Percentiles rank a stretch among this genome's conserved stretches.
Conservation (phyloP, 2,329 filamentous ascomycete genomes). For the Clarireedia paspali region DNA sequence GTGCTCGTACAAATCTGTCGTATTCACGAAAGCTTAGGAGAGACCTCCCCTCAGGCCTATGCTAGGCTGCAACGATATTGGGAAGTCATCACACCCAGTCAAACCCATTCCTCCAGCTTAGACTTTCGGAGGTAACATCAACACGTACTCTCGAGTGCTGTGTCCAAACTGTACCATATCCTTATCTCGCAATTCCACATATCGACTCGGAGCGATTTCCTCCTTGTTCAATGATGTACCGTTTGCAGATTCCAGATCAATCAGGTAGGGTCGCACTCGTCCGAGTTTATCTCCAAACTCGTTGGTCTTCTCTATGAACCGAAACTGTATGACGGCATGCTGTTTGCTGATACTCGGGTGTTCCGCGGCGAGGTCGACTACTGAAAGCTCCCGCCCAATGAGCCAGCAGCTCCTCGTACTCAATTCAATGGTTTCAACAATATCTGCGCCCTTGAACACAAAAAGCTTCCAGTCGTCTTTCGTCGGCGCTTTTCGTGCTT, state of each 20-base stretch:
- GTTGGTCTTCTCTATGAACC: slow-evolving; percentile 73
- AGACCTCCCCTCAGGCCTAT: background rate
- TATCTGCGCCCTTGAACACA: slow-evolving; percentile 77
- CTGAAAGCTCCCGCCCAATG: slow-evolving; percentile 68
- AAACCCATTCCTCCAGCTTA: slow-evolving; percentile 1
- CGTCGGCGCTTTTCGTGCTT: slow-evolving; percentile 78
- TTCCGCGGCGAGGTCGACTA: slow-evolving; percentile 78
- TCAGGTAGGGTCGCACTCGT: slow-evolving; percentile 76
- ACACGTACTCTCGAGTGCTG: slow-evolving; percentile 88
- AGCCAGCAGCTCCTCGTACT: slow-evolving; percentile 80
- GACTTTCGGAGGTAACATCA: slow-evolving; percentile 59
- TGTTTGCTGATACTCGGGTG: slow-evolving; percentile 94
- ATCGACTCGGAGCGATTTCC: slow-evolving; percentile 65
- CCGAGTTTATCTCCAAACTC: slow-evolving; percentile 81
- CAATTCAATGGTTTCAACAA: slow-evolving; percentile 76
- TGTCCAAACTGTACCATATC: slow-evolving; percentile 85
- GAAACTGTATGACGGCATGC: slow-evolving; percentile 91
- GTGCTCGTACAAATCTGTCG: background rate
- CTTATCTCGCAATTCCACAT: slow-evolving; percentile 78
- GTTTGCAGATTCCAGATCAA: slow-evolving; percentile 91
- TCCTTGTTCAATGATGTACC: slow-evolving; percentile 79
- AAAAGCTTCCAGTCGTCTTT: slow-evolving; percentile 83
- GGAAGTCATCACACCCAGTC: background rate
- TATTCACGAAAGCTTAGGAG: background rate
- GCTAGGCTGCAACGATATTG: background rate